Percentiles rank a stretch among this genome's conserved stretches.
phyloP scores from a whole-genome alignment of 2,329 filamentous ascomycete genomes.

The Alternaria burnsii region DNA sequence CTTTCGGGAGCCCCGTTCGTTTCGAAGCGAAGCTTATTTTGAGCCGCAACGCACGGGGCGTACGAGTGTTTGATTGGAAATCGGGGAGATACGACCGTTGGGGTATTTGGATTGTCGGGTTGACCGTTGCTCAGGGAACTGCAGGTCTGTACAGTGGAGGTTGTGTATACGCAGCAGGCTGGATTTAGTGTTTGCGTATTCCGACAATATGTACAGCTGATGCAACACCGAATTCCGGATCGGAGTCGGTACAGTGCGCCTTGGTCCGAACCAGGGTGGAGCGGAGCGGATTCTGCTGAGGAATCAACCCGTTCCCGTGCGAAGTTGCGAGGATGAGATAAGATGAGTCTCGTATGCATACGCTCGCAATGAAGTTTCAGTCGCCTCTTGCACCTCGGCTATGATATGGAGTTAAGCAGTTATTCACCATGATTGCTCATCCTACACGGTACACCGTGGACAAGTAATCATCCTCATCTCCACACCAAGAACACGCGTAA shows the following conservation, averaged over 20 bases:
- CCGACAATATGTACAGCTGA: background rate
- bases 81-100: background rate
- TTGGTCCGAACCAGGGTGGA: constrained; percentile 3
- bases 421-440: background rate
- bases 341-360: constrained; percentile 6
- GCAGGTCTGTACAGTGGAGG: background rate
- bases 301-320: background rate
- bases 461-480: background rate
- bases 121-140: background rate
- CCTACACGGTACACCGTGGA: too few species aligned
- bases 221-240: background rate
- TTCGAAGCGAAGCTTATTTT: constrained; percentile 11
- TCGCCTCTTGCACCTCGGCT: background rate
- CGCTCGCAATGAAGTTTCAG: background rate
- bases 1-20: constrained; percentile 29
- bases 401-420: background rate
- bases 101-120: background rate
- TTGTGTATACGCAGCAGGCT: background rate
- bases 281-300: constrained; percentile 5
- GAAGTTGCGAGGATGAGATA: background rate
- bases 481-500: background rate
- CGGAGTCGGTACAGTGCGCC: constrained; percentile 3
- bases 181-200: background rate
- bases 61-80: background rate
- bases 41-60: constrained; percentile 7